A percentile compares a stretch with the other conserved stretches of the same genome.
These are phyloP conservation scores for Verruconis gallopava DNA, from an alignment of 2,329 filamentous ascomycete genomes.

Conservation along the genomic window DNA sequence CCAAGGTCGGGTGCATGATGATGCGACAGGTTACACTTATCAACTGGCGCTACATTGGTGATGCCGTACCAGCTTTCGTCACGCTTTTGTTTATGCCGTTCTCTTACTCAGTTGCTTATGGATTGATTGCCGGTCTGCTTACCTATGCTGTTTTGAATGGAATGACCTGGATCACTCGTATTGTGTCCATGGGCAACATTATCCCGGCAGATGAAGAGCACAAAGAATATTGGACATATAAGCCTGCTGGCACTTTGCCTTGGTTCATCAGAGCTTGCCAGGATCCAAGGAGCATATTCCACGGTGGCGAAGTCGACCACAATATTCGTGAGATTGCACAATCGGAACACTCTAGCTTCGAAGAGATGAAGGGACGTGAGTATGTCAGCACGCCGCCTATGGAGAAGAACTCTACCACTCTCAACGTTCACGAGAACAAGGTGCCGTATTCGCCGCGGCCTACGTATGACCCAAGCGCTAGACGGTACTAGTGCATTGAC, in stretches of 20 bases:
- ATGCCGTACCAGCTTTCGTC: slow-evolving; percentile 72
- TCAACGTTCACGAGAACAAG: slow-evolving; percentile 1
- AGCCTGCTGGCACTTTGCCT: slow-evolving; percentile 17
- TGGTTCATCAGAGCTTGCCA: slow-evolving; percentile 11
- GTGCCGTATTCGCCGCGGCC: neutral
- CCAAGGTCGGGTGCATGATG: slow-evolving; percentile 60
- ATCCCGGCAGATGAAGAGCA: slow-evolving; percentile 61
- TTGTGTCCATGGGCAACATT: slow-evolving; percentile 52
- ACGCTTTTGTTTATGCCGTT: slow-evolving; percentile 80
- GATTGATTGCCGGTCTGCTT: slow-evolving; percentile 67
- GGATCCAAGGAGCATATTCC: slow-evolving; percentile 9
- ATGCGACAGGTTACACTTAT: slow-evolving; percentile 57
- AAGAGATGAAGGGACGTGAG: neutral
- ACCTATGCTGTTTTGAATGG: slow-evolving; percentile 65
- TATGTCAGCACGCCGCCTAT: neutral
- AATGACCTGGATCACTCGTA: slow-evolving; percentile 54
- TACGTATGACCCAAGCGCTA: neutral
- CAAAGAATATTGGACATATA: slow-evolving; percentile 71
- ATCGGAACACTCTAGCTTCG: slow-evolving; percentile 2
- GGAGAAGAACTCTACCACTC: neutral
- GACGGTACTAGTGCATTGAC: neutral
- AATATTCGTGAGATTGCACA: slow-evolving; percentile 4
- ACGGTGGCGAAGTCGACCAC: slow-evolving; percentile 1
- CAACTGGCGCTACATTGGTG: slow-evolving; percentile 78
- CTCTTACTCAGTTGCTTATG: slow-evolving; percentile 78